These are phyloP conservation scores for Pseudevernia furfuracea DNA, from an alignment of 495 filamentous ascomycete genomes.

Conservation along the genomic window DNA sequence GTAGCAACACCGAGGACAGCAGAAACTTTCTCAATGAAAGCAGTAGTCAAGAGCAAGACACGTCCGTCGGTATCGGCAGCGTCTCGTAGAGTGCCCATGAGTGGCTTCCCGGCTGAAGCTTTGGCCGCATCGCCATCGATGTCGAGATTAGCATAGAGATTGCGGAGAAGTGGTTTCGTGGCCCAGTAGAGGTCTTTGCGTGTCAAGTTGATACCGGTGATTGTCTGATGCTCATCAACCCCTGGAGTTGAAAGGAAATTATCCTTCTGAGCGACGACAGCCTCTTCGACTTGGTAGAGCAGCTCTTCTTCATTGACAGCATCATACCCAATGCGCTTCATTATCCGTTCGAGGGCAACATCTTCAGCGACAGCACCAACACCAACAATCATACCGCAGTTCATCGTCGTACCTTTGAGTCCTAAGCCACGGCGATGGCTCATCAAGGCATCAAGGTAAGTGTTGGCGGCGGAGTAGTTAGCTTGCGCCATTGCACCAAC, in stretches of 20 bases:
- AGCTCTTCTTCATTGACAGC: conserved; percentile 29
- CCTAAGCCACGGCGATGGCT: conserved; percentile 34
- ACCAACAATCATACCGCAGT: conserved; percentile 38
- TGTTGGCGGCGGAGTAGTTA: conserved; percentile 41
- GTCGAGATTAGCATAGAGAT: conserved; percentile 27
- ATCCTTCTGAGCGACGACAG: conserved; percentile 17
- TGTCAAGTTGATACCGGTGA: conserved; percentile 25
- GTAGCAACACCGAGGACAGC: conserved; percentile 23
- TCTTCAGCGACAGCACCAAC: conserved; percentile 37
- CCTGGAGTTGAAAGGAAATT: neutral
- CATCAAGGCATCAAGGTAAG: conserved; percentile 42
- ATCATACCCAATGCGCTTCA: conserved; percentile 25
- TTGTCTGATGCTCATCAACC: conserved; percentile 25
- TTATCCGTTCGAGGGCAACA: conserved; percentile 17
- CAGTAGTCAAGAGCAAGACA: conserved; percentile 18
- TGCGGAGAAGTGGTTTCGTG: conserved; percentile 22
- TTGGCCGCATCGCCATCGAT: conserved; percentile 17
- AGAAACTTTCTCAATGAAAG: conserved; percentile 29
- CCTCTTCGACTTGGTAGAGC: conserved; percentile 30
- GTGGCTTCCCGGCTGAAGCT: conserved; percentile 8
- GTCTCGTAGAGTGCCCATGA: conserved; percentile 14
- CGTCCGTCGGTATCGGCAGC: conserved; percentile 14
- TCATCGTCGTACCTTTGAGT: conserved; percentile 35
- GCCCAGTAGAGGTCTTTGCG: conserved; percentile 28
- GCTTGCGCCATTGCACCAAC: conserved; percentile 35